Evolutionary conservation across 805 yeast genomes (phyloP), one percentile per base, ranked within the genome.

Genomic region (Wilhelminamyces savonicus): DNA sequence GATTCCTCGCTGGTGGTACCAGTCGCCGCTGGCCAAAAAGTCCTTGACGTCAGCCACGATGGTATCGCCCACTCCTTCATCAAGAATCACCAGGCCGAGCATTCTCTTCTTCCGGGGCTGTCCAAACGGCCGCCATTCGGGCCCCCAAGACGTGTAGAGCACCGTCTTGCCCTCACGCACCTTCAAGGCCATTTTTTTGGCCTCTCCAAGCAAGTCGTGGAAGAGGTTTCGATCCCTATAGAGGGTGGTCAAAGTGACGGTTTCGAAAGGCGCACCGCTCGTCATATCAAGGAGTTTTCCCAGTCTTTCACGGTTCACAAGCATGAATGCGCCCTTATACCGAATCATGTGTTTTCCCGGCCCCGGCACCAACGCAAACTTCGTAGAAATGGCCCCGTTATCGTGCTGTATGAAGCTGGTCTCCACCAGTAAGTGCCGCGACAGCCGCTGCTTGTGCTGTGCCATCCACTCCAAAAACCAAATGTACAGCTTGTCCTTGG

Each of bases 391-490:
- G 2, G 94, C 75, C 0, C 97, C 97, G 49, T 90, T 90, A 44
- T 86, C 94, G 56, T 88, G 97, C 53, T 87, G 95, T 10, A 77
- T 63, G 56, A 69, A 87, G 41, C 71, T 75, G 4, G 98, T 92
- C 44, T 86, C 94, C 11, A 92, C 97, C 31, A 94, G 78, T 31
- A 92, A 59, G 53, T 92, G 96, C 42, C 96, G 69, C 10, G 90
- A 80, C 17, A 74, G 62, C 32, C 95, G 62, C 36, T 76, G 63
- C 38, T 86, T 85, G 50, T 83, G 73, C 42, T 74, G 76, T 0
- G 95, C 71, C 95, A 92, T 87, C 97, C 97, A 92, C 39, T 85
- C 92, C 28, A 92, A 66, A 46, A 92, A 88, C 97, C 98, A 92
- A 39, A 77, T 68, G 54, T 90, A 92, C 19, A 95, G 82, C 50